phyloP scores from a whole-genome alignment of 2,329 filamentous ascomycete genomes.

The Pseudogymnoascus sp. region DNA sequence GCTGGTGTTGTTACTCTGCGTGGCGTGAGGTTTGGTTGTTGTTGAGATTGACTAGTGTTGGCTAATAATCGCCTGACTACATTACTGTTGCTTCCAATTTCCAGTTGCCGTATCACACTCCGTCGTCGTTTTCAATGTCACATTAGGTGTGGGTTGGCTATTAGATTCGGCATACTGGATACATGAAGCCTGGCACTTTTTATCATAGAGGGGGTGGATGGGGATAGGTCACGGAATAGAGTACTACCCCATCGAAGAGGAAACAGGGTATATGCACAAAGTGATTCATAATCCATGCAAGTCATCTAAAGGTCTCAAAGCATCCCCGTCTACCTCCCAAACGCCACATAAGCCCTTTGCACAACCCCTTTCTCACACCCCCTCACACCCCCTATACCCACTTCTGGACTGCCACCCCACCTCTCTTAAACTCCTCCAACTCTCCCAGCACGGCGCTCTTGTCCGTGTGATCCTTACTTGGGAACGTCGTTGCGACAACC shows the following conservation, averaged over 20 bases:
- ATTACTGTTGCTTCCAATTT: neutral
- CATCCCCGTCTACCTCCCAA: constrained; percentile 3
- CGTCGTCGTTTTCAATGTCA: too few relatives aligned
- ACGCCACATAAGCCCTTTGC: neutral
- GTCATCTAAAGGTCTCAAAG: neutral
- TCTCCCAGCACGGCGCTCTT: constrained; percentile 52
- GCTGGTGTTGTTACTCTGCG: neutral
- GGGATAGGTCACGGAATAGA: neutral
- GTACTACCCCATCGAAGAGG: neutral
- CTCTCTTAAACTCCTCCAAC: constrained; percentile 58
- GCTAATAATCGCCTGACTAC: neutral
- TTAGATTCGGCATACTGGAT: neutral
- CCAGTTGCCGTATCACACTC: too few relatives aligned
- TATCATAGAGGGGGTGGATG: neutral
- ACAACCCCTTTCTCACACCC: neutral
- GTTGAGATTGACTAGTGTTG: neutral
- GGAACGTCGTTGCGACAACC: constrained; percentile 76
- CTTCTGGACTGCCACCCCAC: constrained; percentile 59
- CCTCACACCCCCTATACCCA: constrained; percentile 22
- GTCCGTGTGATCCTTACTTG: constrained; percentile 71
- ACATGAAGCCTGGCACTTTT: neutral
- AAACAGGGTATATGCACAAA: neutral
- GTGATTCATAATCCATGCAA: constrained; percentile 1
- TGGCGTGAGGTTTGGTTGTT: neutral
- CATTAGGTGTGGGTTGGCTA: neutral